phyloP scores from a whole-genome alignment of 352 stramenopile genomes.

The Pythium rishiriense region DNA sequence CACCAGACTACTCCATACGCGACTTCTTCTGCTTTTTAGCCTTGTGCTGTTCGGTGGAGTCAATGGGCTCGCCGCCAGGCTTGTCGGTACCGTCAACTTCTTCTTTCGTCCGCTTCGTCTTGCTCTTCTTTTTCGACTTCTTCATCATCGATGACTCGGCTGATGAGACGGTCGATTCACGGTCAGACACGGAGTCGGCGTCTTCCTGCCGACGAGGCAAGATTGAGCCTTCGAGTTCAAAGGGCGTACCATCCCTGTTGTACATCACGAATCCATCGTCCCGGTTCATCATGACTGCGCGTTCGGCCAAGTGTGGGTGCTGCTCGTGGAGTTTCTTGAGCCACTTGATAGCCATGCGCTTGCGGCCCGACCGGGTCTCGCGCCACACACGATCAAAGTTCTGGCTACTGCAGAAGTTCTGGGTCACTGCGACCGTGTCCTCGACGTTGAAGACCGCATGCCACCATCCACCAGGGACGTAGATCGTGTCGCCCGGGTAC shows the following conservation, averaged over 20 bases:
- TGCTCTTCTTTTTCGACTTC: slow-evolving; percentile 31
- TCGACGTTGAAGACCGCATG: slow-evolving; percentile 93
- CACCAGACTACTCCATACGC: slow-evolving; percentile 16
- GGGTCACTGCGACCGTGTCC: slow-evolving; percentile 91
- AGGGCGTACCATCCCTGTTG: slow-evolving; percentile 30
- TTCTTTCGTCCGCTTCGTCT: slow-evolving; percentile 29
- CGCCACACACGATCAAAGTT: slow-evolving; percentile 88
- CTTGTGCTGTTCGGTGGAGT: slow-evolving; percentile 21
- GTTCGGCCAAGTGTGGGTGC: slow-evolving; percentile 80
- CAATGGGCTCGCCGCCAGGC: background rate
- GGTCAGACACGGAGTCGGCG: background rate
- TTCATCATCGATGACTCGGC: slow-evolving; percentile 16
- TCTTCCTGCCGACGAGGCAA: background rate
- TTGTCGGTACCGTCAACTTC: slow-evolving; percentile 18
- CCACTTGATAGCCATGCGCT: slow-evolving; percentile 96
- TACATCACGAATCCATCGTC: slow-evolving; percentile 90
- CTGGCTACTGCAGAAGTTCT: slow-evolving; percentile 92
- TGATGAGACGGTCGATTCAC: slow-evolving; percentile 17
- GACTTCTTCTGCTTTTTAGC: slow-evolving; percentile 32
- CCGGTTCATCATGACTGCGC: slow-evolving; percentile 84
- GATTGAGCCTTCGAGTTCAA: slow-evolving; percentile 1
- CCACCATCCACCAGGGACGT: slow-evolving; percentile 93
- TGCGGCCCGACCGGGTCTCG: slow-evolving; percentile 90
- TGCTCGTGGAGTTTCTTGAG: slow-evolving; percentile 76
- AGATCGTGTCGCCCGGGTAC: slow-evolving; percentile 90